Evolutionary conservation across 495 filamentous ascomycete species (phyloP).

Genomic region (Trichoderma gamsii): DNA sequence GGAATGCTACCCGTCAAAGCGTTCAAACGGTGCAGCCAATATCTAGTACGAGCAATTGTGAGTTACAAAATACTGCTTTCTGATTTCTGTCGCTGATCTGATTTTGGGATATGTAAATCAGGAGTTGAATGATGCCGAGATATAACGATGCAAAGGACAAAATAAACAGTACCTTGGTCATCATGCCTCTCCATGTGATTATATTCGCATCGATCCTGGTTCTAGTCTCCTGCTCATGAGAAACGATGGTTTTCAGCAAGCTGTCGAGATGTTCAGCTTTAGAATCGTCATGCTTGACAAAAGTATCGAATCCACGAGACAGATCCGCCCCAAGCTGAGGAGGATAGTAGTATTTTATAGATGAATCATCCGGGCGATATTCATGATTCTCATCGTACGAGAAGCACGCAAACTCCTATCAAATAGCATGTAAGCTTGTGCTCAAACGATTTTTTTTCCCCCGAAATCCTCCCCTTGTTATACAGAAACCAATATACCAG

Average conservation of each 20-base stretch:
- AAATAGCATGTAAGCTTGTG: neutral
- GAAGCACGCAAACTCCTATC: conserved; percentile 79
- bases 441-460: no score
- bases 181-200: conserved; percentile 95
- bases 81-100: neutral
- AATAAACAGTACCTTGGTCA: conserved; percentile 70
- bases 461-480: no score
- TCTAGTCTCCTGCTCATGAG: conserved; percentile 59
- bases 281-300: conserved; percentile 74
- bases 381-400: conserved; percentile 79
- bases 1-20: conserved; percentile 67
- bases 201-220: conserved; percentile 68
- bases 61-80: neutral
- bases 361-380: conserved; percentile 70
- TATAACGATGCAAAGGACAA: no score
- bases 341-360: conserved; percentile 82
- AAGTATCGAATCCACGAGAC: conserved; percentile 72
- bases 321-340: conserved; percentile 65
- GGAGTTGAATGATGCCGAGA: neutral
- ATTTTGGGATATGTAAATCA: neutral
- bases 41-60: conserved; percentile 48
- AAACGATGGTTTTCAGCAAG: conserved; percentile 67
- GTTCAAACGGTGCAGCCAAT: conserved; percentile 74
- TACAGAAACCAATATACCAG: neutral
- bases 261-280: conserved; percentile 84